Evolutionary conservation across 2,329 filamentous ascomycete genomes (phyloP), one percentile per base, ranked within the genome.

Genomic region (Pestalotiopsis sp.): DNA sequence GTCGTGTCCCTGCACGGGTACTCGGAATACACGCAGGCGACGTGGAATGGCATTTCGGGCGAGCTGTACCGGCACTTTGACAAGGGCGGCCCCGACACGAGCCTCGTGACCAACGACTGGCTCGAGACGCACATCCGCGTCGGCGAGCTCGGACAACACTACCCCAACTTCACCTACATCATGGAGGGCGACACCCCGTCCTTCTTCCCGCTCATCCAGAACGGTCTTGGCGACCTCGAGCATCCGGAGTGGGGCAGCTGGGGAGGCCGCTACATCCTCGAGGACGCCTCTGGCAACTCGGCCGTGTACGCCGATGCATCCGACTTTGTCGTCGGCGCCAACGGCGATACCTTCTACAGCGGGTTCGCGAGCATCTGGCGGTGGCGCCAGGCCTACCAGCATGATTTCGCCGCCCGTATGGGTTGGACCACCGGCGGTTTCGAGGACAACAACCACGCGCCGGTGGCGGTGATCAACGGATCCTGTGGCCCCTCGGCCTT

Each of bases 31-130:
- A 81, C 80, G 2, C 73, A 83, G 66, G 87, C 87, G 0, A 78
- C 86, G 0, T 90, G 88, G 87, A 82, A 79, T 1, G 87, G 87
- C 1, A 90, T 90, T 41, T 76, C 76, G 6, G 61, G 61, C 14
- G 61, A 64, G 23, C 20, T 20, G 9, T 49, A 20, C 39, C 20
- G 39, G 2, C 36, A 49, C 61, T 81, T 82, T 52, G 65, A 67
- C 59, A 12, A 60, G 31, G 65, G 65, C 20, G 57, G 52, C 11
- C 52, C 65, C n/a, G 56, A 67, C 36, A 27, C 25, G 9, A 36
- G 25, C 36, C 27, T 41, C 13, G 80, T 86, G 62, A 80, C 79
- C 6, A 80, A 82, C 52, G 75, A 79, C 3, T 87, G 85, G 84
- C 77, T 86, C 60, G 77, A 80, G 23, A 74, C 80, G 52, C 80